A percentile compares a stretch with the other conserved stretches of the same genome.
phyloP scores from a whole-genome alignment of 1,284 basidiomycete genomes.

The Phellopilus nigrolimitatus region DNA sequence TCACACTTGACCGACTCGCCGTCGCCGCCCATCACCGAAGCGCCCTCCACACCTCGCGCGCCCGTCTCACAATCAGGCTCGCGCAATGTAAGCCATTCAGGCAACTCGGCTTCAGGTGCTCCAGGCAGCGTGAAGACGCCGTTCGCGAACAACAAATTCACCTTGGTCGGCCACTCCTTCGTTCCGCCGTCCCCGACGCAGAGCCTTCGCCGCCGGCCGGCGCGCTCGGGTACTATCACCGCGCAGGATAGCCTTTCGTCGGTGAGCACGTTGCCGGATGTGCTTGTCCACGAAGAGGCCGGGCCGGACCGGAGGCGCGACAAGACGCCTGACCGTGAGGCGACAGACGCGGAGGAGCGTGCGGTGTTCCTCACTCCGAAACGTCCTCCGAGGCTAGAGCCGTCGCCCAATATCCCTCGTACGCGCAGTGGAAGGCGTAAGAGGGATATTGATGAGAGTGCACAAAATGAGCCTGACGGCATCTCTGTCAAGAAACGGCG shows the following conservation, averaged over 20 bases:
- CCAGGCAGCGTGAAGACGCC: slow-evolving; percentile 6
- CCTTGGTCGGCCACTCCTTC: slow-evolving; percentile 37
- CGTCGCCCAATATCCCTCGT: background rate
- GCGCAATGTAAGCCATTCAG: slow-evolving; percentile 5
- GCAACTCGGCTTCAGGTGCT: too few relatives aligned
- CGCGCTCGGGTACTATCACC: background rate
- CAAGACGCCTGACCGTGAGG: background rate
- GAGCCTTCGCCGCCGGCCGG: slow-evolving; percentile 2
- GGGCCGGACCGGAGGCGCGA: background rate
- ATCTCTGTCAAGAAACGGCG: background rate
- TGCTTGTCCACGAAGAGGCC: background rate
- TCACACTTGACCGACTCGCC: slow-evolving; percentile 3
- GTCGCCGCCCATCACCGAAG: slow-evolving; percentile 8
- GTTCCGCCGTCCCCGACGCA: slow-evolving; percentile 31
- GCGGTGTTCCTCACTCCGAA: background rate
- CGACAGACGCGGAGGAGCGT: background rate
- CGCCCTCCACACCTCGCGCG: slow-evolving; percentile 14
- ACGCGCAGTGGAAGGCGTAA: background rate
- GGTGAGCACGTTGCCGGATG: background rate
- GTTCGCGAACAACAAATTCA: slow-evolving; percentile 40
- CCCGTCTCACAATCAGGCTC: slow-evolving; percentile 1
- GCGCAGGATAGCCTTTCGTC: slow-evolving; percentile 3
- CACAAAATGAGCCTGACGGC: background rate
- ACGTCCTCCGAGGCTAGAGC: background rate
- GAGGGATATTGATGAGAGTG: background rate